Evolutionary conservation across 306 rosid species (phyloP), one percentile per base, ranked within the genome.

Genomic region (Elaeagnus macrophylla): DNA sequence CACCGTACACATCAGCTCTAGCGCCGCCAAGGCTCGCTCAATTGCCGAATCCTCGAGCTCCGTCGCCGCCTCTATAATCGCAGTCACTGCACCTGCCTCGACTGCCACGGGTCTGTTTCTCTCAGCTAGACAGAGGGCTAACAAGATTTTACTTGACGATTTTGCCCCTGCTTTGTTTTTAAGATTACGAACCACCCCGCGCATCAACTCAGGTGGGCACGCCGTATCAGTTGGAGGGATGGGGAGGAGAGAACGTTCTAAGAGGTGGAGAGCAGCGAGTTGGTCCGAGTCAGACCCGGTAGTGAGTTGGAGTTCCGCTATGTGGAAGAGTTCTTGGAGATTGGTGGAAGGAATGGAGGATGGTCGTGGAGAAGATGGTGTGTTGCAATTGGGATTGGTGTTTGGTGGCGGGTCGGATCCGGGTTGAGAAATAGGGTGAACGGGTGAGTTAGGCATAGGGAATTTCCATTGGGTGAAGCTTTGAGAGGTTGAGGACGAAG

Each of bases 391-490:
- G 44, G 54, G 53, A 8, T 37, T 43, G 38, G 74, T 7, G n/a
- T 52, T 15, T 35, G 77, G 46, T 11, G 48, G 49, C 11, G 41
- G 67, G 39, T 67, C 64, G 42, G 65, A 66, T 48, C 14, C 48
- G 43, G 62, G 55, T 13, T 54, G 68, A 11, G 36, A 54, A 37
- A 32, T 39, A 32, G 49, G 25, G 48, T 32, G 67, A 32, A 67
- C 36, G 1, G 76, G 79, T 0, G 65, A 83, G 56, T 16, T 72
- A 36, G 75, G 85, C 76, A 82, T 88, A 16, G 88, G 75, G 81
- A 90, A 86, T 12, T 72, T 74, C 95, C 97, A 90, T 19, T 86
- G 95, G 0, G 97, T 90, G 83, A 86, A 90, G 80, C 97, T 90
- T 55, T 89, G 97, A 9, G 97, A 89, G 14, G 95, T 73, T 47